Evolutionary conservation across 2,329 filamentous ascomycete species (phyloP), one percentile per base, ranked within the genome.

Genomic region (Colletotrichum higginsianum): DNA sequence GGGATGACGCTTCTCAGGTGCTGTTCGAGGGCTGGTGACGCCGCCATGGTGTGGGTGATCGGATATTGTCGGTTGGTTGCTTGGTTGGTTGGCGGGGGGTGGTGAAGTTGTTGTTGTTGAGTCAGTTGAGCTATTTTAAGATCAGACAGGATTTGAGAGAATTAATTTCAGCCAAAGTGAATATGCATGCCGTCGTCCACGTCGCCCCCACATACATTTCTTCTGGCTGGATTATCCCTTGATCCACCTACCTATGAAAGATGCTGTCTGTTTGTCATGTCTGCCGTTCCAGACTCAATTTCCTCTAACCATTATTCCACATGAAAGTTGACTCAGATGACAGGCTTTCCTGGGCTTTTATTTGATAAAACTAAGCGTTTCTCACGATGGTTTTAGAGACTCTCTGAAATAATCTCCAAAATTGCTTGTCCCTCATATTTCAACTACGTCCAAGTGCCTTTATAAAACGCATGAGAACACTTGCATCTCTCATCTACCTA

Each of bases 1-100:
- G 77, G 74, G 2, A 81, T 72, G 3, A 78, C 67, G 42, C 75
- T 66, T 11, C 74, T 52, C 47, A 82, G 76, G 46, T 75, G 70
- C 26, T 71, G 42, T 1, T 49, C 4, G 46, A 72, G 61, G 18
- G 65, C 53, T 44, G 65, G 9, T 35, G 65, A 61, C 18, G 68
- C 47, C 4, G 65, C 23, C 69, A 72, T 72, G 0, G 40, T 30
- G 26, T 30, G 26, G 1, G 2, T 30, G 26, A 30, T 30, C 26
- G 26, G 26, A 30, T 30, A 3, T 26, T 1, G 23, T 26, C 3
- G 23, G 23, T 26, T 5, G 3, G 26, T 9, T 23, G 21, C 21
- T 23, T 49, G 53, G 12, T 21, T 21, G 38, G 18, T 15, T n/a
- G 12, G 21, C 52, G 11, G 15, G 35, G 11, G 5, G 11, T 5